Evolutionary conservation across 305 asterid species (phyloP).

Genomic region (Solanum hybrid): DNA sequence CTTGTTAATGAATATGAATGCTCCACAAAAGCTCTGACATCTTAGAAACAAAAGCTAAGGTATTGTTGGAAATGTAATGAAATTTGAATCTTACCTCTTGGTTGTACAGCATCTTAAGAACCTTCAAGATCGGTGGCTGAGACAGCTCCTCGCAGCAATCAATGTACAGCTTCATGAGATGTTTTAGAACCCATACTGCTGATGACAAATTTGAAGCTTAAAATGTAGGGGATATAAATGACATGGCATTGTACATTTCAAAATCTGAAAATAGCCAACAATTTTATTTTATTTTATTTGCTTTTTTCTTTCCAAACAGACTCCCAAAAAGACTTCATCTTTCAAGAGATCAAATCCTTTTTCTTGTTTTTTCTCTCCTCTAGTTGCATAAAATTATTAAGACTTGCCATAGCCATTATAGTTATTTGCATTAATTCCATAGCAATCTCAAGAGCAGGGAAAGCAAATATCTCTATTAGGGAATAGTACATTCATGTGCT

Average conservation of each 20-base stretch:
- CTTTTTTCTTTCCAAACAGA: background rate
- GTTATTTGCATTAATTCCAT: background rate
- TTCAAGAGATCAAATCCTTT: background rate
- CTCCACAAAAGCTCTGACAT: background rate
- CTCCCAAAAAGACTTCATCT: background rate
- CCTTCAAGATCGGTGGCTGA: constrained; percentile 59
- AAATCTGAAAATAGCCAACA: background rate
- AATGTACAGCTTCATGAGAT: constrained; percentile 65
- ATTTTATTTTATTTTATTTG: background rate
- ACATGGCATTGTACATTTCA: background rate
- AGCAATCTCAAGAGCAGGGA: background rate
- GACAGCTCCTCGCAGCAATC: constrained; percentile 63
- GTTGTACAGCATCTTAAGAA: constrained; percentile 66
- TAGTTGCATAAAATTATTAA: background rate
- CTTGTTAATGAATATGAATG: background rate
- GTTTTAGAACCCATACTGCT: constrained; percentile 79
- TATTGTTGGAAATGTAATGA: constrained; percentile 2
- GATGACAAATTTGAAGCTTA: constrained; percentile 10
- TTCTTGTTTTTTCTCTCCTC: background rate
- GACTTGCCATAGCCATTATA: background rate
- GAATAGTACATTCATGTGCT: background rate
- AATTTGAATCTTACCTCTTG: constrained; percentile 48
- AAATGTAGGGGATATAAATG: background rate
- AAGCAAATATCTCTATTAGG: background rate
- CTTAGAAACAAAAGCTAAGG: background rate